A percentile compares a stretch with the other conserved stretches of the same genome.
Evolutionary conservation across 805 yeast species (phyloP).

Genomic region (Myxozyma udenii): DNA sequence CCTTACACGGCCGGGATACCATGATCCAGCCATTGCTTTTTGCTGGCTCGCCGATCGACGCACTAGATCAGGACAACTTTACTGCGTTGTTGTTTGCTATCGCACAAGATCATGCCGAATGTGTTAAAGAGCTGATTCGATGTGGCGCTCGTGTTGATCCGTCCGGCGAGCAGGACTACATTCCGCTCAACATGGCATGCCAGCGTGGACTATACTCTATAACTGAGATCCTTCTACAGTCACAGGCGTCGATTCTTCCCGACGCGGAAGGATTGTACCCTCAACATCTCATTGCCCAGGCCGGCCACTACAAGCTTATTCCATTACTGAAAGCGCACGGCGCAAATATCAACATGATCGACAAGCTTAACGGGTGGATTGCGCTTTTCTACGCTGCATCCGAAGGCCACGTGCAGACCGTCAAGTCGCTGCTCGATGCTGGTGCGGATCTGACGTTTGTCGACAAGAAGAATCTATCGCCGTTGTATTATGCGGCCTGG

Average conservation of each 20-base stretch:
- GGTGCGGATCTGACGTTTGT: constrained; percentile 67
- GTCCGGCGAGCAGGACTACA: constrained; percentile 47
- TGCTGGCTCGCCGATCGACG: constrained; percentile 39
- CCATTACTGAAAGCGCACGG: constrained; percentile 56
- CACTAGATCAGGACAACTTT: constrained; percentile 47
- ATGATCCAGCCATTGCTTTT: constrained; percentile 46
- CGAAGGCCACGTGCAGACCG: constrained; percentile 73
- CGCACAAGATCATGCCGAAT: constrained; percentile 57
- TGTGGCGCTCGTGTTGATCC: constrained; percentile 46
- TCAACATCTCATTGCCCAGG: constrained; percentile 80
- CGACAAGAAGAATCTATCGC: constrained; percentile 78
- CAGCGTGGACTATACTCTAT: constrained; percentile 73
- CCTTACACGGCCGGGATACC: constrained; percentile 50
- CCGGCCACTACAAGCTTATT: constrained; percentile 71
- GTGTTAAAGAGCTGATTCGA: constrained; percentile 50
- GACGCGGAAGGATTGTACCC: constrained; percentile 86
- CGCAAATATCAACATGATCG: constrained; percentile 69
- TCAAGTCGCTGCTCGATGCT: constrained; percentile 62
- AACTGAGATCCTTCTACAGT: constrained; percentile 56
- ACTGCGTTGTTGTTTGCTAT: constrained; percentile 82
- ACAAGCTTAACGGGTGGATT: constrained; percentile 88
- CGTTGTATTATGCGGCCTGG: constrained; percentile 86
- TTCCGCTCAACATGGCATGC: constrained; percentile 78
- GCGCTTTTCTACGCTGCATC: constrained; percentile 87
- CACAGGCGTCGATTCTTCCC: constrained; percentile 46